Percentiles rank a stretch among this genome's conserved stretches.
Evolutionary conservation across 345 rosid genomes (phyloP).

Genomic region (Eucalyptus virginea): DNA sequence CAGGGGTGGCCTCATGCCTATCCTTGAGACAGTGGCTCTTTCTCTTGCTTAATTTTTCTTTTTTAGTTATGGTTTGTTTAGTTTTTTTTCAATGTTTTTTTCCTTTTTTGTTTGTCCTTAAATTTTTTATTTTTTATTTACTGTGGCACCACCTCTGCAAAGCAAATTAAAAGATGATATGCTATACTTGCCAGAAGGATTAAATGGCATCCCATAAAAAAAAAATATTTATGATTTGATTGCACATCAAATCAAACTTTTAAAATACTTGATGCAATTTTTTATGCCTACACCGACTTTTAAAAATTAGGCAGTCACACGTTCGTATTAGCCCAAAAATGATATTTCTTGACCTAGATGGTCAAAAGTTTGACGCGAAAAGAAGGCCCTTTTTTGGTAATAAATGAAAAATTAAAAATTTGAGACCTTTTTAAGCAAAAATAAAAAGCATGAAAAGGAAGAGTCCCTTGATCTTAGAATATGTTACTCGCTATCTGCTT

Average conservation of each 20-base stretch:
- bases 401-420: too few relatives aligned
- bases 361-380: neutral
- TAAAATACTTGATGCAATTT: too few relatives aligned
- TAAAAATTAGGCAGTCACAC: neutral
- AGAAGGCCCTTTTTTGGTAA: neutral
- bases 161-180: neutral
- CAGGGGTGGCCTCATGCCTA: neutral
- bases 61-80: neutral
- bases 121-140: fast-evolving
- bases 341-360: neutral
- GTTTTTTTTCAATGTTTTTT: neutral
- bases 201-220: neutral
- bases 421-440: neutral
- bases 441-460: neutral
- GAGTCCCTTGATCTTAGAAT: neutral
- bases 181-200: neutral
- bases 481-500: neutral
- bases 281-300: neutral
- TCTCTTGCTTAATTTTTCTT: neutral
- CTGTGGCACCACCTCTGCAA: neutral
- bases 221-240: neutral
- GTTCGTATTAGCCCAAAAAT: neutral
- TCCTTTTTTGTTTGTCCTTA: neutral
- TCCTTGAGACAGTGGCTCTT: neutral
- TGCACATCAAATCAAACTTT: neutral